Percentiles rank a stretch among this genome's conserved stretches.
phyloP scores from a whole-genome alignment of 2,329 filamentous ascomycete genomes.

The Ploettnerulaceae sp. region DNA sequence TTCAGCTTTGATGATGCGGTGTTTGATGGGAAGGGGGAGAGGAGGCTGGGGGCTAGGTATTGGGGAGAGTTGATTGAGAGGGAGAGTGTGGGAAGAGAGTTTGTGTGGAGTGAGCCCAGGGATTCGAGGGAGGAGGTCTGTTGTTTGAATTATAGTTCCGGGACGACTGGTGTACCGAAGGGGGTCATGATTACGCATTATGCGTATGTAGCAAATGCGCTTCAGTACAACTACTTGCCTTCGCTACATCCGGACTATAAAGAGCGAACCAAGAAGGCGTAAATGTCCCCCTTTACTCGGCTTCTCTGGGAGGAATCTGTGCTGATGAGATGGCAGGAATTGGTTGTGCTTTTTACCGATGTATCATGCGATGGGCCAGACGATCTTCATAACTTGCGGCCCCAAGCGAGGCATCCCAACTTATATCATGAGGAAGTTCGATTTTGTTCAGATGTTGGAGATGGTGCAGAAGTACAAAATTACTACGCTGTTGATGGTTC shows the following conservation, averaged over 20 bases:
- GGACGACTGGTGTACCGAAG: slow-evolving; percentile 80
- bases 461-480: slow-evolving; percentile 65
- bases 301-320: slow-evolving; percentile 46
- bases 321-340: slow-evolving; percentile 15
- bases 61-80: slow-evolving; percentile 59
- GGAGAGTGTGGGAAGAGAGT: slow-evolving; percentile 48
- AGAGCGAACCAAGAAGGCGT: slow-evolving; percentile 67
- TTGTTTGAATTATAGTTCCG: slow-evolving; percentile 76
- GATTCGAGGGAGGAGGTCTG: slow-evolving; percentile 40
- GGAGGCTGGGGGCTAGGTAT: slow-evolving; percentile 45
- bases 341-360: slow-evolving; percentile 39
- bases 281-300: slow-evolving; percentile 73
- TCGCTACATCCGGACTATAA: slow-evolving; percentile 48
- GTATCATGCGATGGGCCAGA: slow-evolving; percentile 71
- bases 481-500: slow-evolving; percentile 62
- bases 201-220: slow-evolving; percentile 22
- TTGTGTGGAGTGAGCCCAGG: slow-evolving; percentile 51
- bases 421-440: slow-evolving; percentile 75
- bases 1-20: slow-evolving; percentile 61
- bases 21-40: slow-evolving; percentile 39
- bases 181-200: slow-evolving; percentile 59
- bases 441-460: slow-evolving; percentile 67
- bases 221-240: slow-evolving; percentile 50
- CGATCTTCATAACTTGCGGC: slow-evolving; percentile 58
- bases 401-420: slow-evolving; percentile 56